Evolutionary conservation across 768 basidiomycete species (phyloP).

Genomic region (Candolleomyces eurysporus): DNA sequence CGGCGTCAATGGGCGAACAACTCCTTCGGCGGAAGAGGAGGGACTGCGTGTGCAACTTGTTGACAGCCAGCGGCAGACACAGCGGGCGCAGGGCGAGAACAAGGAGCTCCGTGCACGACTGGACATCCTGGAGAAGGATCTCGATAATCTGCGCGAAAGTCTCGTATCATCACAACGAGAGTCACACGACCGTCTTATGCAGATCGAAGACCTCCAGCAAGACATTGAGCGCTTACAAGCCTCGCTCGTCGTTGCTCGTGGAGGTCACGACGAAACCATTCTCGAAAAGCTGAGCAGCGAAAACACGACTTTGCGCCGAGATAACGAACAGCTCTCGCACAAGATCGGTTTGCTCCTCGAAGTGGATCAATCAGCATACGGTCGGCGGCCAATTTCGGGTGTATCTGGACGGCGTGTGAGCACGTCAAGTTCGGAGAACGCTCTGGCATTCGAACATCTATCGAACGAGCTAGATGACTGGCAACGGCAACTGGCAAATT

Average conservation of each 20-base stretch:
- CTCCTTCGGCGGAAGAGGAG: slow-evolving; percentile 80
- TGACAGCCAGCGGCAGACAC: slow-evolving; percentile 76
- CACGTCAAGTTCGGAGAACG: slow-evolving; percentile 81
- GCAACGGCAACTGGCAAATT: slow-evolving; percentile 81
- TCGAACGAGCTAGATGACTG: slow-evolving; percentile 83
- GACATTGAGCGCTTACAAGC: slow-evolving; percentile 77
- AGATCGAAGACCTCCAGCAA: slow-evolving; percentile 77
- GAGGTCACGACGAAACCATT: slow-evolving; percentile 72
- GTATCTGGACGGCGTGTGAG: slow-evolving; percentile 59
- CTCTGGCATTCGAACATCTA: slow-evolving; percentile 70
- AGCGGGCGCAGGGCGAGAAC: slow-evolving; percentile 71
- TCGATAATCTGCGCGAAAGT: slow-evolving; percentile 66
- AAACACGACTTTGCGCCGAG: slow-evolving; percentile 73
- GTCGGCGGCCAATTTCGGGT: slow-evolving; percentile 59
- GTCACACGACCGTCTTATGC: slow-evolving; percentile 71
- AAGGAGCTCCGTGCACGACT: slow-evolving; percentile 72
- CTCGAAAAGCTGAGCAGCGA: slow-evolving; percentile 82
- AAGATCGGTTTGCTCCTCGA: slow-evolving; percentile 88
- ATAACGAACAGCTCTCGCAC: slow-evolving; percentile 88
- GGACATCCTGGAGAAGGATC: slow-evolving; percentile 71
- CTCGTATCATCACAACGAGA: slow-evolving; percentile 73
- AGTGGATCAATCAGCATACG: slow-evolving; percentile 75
- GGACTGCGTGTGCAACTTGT: slow-evolving; percentile 65
- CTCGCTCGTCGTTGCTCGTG: slow-evolving; percentile 70
- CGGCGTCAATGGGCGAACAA: slow-evolving; percentile 69